phyloP scores from a whole-genome alignment of 331 rosid genomes.

The Rhamnella rubrinervis region DNA sequence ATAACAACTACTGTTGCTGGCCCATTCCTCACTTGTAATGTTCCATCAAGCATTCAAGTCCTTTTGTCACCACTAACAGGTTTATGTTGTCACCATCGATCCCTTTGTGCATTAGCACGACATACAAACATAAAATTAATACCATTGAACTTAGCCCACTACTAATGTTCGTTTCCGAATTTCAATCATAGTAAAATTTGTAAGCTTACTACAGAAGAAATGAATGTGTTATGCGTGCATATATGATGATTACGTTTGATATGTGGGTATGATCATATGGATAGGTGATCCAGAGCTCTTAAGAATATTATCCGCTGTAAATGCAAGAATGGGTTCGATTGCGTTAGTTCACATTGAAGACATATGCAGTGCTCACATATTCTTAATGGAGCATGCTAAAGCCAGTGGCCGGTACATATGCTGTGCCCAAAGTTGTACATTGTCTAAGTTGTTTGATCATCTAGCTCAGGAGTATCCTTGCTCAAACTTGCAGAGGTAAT shows the following conservation, averaged over 20 bases:
- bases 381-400: conserved; percentile 63
- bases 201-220: neutral
- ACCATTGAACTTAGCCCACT: neutral
- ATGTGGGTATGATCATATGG: conserved; percentile 8
- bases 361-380: conserved; percentile 72
- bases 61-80: conserved; percentile 75
- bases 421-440: conserved; percentile 42
- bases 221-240: too few relatives aligned
- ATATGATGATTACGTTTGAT: neutral
- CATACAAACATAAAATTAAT: too few relatives aligned
- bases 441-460: conserved; percentile 41
- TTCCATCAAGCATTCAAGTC: conserved; percentile 75
- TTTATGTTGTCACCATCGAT: conserved; percentile 15
- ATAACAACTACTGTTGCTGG: conserved; percentile 82
- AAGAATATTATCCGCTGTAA: conserved; percentile 59
- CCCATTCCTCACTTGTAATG: conserved; percentile 61
- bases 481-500: conserved; percentile 42
- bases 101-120: neutral
- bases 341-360: conserved; percentile 72
- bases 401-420: conserved; percentile 71
- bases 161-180: too few relatives aligned
- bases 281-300: conserved; percentile 52
- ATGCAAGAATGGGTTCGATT: conserved; percentile 78
- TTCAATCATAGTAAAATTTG: too few relatives aligned
- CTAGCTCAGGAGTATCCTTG: conserved; percentile 45